Conservation (phyloP, 148 eudicot species). For the Euryodendron excelsum region DNA sequence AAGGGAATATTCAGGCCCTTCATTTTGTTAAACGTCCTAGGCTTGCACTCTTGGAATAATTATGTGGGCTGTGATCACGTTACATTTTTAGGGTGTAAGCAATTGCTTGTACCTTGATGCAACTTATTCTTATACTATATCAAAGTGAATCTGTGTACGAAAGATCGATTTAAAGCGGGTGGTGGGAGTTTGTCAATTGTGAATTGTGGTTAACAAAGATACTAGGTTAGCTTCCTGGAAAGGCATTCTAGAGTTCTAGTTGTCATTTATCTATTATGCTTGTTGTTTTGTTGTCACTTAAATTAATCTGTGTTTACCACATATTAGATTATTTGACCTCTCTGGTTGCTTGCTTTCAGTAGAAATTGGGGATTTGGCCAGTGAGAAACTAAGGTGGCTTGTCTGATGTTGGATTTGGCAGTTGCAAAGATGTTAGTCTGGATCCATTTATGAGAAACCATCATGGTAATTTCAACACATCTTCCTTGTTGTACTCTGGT, state of each 20-base stretch:
- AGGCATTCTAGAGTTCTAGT: not conserved
- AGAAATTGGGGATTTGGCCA: not conserved
- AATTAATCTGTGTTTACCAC: not conserved
- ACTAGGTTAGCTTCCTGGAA: not conserved
- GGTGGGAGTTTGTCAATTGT: not conserved
- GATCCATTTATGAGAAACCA: not conserved
- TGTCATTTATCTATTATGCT: not conserved
- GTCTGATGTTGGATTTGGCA: too few relatives aligned
- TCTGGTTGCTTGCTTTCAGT: not conserved
- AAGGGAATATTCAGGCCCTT: too few relatives aligned
- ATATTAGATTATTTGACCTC: not conserved
- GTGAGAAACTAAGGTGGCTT: too few relatives aligned
- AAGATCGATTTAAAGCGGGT: not conserved
- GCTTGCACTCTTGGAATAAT: too few relatives aligned
- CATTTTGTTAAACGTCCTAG: too few relatives aligned
- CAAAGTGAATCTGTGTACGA: too few relatives aligned
- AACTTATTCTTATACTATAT: too few relatives aligned
- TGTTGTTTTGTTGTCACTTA: not conserved
- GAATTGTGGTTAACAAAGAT: not conserved
- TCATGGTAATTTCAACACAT: not conserved
- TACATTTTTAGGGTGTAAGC: too few relatives aligned
- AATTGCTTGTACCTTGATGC: too few relatives aligned
- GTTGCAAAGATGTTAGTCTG: not conserved
- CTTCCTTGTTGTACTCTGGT: not conserved
- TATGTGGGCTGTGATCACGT: too few relatives aligned